Base-by-base conservation (phyloP, 352 stramenopile species). In the Sclerospora graminicola region DNA sequence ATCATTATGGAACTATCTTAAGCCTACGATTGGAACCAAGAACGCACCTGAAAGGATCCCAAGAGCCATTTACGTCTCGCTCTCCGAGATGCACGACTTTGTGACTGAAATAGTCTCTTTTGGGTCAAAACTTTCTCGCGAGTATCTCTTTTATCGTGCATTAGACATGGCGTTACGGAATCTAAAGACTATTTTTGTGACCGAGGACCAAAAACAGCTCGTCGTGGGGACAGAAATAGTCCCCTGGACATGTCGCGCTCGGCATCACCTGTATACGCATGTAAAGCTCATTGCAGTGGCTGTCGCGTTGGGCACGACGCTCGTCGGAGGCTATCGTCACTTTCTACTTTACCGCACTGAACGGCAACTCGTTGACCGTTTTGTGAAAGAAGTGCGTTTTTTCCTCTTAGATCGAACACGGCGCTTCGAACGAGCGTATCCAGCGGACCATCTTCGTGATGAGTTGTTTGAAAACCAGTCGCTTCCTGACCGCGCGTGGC, bases 321-420 rank as follows among this genome's bases (percentile, higher is more conserved):
- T 69, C 8, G 50, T 53, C 5, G 60, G 65, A 35, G 29, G 50
- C 1, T 75, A 77, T 24, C 47, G 60, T 18, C 54, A 63, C 8
- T 63, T 66, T 20, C 37, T 60, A 11, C 27, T 82, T n/a, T 63
- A 60, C 18, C 68, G 66, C 14, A 65, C 63, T 14, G 60, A 82
- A 48, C 60, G 60, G 5, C 50, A 65, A 36, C 44, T 87, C 4
- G 51, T 80, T 5, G 71, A 84, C 45, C 68, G 74, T 0, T 68
- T 84, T 16, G 64, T 83, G 18, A 84, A 82, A 41, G 74, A 87
- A 50, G 74, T 81, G 33, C 74, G 74, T 15, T 84, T 71, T 21
- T 71, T 69, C 34, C 47, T 87, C 26, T 41, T 87, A 9, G 54
- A 63, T 32, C 66, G 70, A 23, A 67, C 64, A 9, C 51, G 59